Evolutionary conservation across 2,329 filamentous ascomycete genomes (phyloP), one percentile per base, ranked within the genome.

Genomic region (Chaetomium sp.): DNA sequence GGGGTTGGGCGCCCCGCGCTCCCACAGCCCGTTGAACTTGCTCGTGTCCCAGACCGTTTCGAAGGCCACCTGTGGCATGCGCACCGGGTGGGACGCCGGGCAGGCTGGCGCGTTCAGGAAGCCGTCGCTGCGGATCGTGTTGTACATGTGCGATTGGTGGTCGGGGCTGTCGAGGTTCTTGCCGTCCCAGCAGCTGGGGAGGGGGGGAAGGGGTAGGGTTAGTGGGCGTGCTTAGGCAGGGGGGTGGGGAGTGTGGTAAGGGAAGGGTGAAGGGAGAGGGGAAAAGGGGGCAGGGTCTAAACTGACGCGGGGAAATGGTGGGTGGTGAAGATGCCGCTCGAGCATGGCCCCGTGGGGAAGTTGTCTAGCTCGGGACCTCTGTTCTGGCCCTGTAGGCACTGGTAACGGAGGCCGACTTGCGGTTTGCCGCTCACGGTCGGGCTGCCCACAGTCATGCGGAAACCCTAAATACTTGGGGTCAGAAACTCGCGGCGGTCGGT

Each of bases 151-250:
- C 23, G 70, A 70, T 35, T 72, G 69, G 70, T 73, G 71, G 69
- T 73, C 70, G 64, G 71, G 70, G 12, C 57, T 65, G 71, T 82
- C 80, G 45, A 81, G 76, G 69, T 81, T 81, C 67, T 76, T 75
- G 65, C 81, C 80, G 66, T 82, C 80, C 80, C 81, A 82, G 75
- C 81, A 82, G 25, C 79, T 80, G 16, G 87, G 78, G 0, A 76
- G 56, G 7, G 80, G 79, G 72, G 66, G 25, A 3, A 42, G 13
- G 3, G 1, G 35, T 8, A 7, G 19, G 21, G 53, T 42, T 23
- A 56, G 19, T 12, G 13, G 7, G 13, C 4, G 13, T n/a, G 19
- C 3, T 8, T n/a, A 16, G 16, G 50, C 27, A 33, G 25, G 12
- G 13, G n/a, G 2, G 4, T 2, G 29, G 21, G 4, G 8, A 45